These are phyloP conservation scores for Harrya chromipes DNA, from an alignment of 768 basidiomycete genomes.

Conservation along the genomic window DNA sequence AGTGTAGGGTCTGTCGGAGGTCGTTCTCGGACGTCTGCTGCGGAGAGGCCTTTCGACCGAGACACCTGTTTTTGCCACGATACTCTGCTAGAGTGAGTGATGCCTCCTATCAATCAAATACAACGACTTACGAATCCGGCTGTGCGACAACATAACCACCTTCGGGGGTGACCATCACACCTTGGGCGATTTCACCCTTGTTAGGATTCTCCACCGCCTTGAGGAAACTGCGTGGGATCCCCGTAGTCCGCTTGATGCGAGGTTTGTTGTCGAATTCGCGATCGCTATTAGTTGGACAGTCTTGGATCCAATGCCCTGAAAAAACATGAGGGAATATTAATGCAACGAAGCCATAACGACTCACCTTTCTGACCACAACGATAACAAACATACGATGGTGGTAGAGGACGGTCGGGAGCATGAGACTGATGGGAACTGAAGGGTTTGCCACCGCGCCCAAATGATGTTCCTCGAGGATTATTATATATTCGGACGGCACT, in stretches of 20 bases:
- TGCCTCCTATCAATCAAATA: background rate
- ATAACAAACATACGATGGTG: constrained; percentile 96
- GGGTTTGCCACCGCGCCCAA: constrained; percentile 57
- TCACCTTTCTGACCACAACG: constrained; percentile 96
- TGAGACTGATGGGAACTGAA: constrained; percentile 43
- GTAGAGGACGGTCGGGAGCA: constrained; percentile 74
- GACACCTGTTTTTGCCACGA: constrained; percentile 94
- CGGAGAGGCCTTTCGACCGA: constrained; percentile 76
- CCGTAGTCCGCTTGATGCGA: constrained; percentile 95
- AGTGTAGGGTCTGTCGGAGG: constrained; percentile 76
- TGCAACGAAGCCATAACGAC: constrained; percentile 10
- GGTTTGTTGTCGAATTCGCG: constrained; percentile 92
- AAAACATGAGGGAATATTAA: constrained; percentile 4
- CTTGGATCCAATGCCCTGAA: constrained; percentile 98
- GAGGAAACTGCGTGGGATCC: constrained; percentile 96
- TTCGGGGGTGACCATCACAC: constrained; percentile 98
- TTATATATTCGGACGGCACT: constrained; percentile 69
- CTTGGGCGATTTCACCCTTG: constrained; percentile 66
- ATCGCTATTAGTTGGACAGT: constrained; percentile 97
- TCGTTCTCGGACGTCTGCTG: constrained; percentile 85
- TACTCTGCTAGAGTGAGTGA: constrained; percentile 46
- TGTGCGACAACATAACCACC: constrained; percentile 97
- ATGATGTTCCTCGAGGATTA: constrained; percentile 64
- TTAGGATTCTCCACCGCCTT: constrained; percentile 92
- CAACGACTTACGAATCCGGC: constrained; percentile 79